A percentile compares a stretch with the other conserved stretches of the same genome.
Evolutionary conservation across 805 yeast genomes (phyloP).

Genomic region (Kuraishia capsulata): DNA sequence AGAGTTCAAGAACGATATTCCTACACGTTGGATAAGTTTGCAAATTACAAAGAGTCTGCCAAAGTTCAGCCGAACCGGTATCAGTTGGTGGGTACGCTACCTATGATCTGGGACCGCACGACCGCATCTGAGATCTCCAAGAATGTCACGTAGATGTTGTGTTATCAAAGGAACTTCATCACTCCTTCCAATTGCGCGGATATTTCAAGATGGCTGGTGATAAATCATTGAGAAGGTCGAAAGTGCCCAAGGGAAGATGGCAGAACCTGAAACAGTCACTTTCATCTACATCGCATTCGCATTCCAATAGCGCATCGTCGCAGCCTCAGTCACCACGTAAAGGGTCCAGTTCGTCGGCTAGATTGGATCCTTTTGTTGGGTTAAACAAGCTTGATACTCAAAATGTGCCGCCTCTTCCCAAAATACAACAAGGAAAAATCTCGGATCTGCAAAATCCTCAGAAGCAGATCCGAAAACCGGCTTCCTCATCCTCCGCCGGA

Average conservation of each 20-base stretch:
- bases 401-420: background rate
- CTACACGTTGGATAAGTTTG: too few relatives aligned
- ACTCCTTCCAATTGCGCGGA: too few relatives aligned
- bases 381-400: background rate
- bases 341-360: background rate
- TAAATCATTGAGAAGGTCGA: background rate
- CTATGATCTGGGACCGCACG: too few relatives aligned
- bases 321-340: background rate
- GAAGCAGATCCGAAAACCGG: background rate
- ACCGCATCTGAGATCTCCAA: too few relatives aligned
- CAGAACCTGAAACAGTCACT: background rate
- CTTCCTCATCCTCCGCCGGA: background rate
- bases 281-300: background rate
- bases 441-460: background rate
- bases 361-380: background rate
- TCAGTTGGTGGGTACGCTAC: too few relatives aligned
- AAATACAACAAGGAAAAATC: background rate
- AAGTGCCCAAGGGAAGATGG: background rate
- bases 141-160: too few relatives aligned
- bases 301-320: background rate
- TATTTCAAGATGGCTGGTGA: conserved; percentile 1
- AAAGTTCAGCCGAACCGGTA: too few relatives aligned
- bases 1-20: too few relatives aligned
- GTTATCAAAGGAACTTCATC: too few relatives aligned
- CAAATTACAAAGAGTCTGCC: too few relatives aligned